Evolutionary conservation across 2,329 filamentous ascomycete genomes (phyloP).

Genomic region (Colletotrichum chrysophilum): DNA sequence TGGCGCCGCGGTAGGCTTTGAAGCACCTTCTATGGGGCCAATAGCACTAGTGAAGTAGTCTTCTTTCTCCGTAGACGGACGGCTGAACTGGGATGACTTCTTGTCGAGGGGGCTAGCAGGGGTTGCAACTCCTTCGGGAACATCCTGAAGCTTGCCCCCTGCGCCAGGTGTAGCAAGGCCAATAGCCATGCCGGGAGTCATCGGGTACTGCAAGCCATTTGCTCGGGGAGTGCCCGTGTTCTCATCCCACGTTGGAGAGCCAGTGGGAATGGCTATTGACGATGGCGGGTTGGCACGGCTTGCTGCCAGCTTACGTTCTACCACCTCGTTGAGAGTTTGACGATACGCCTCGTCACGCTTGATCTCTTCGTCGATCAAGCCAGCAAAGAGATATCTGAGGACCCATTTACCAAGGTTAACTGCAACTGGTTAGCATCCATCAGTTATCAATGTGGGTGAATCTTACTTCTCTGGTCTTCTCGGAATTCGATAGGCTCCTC

Average conservation of each 20-base stretch:
- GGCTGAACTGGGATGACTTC: slow-evolving; percentile 59
- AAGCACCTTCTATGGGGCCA: slow-evolving; percentile 49
- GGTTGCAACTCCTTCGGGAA: slow-evolving; percentile 51
- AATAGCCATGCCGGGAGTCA: slow-evolving; percentile 80
- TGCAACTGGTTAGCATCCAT: slow-evolving; percentile 36
- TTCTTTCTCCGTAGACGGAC: slow-evolving; percentile 66
- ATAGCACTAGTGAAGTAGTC: slow-evolving; percentile 81
- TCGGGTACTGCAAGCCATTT: slow-evolving; percentile 65
- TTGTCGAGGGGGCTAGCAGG: slow-evolving; percentile 58
- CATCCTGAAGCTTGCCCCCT: slow-evolving; percentile 46
- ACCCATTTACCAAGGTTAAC: slow-evolving; percentile 98
- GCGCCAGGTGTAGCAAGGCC: slow-evolving; percentile 72
- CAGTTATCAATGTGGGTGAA: background rate
- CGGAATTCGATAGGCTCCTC: slow-evolving; percentile 80
- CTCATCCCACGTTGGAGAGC: slow-evolving; percentile 40
- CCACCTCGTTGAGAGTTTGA: slow-evolving; percentile 67
- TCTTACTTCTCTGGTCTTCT: slow-evolving; percentile 90
- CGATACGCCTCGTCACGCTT: slow-evolving; percentile 78
- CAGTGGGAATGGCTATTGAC: slow-evolving; percentile 56
- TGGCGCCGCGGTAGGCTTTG: slow-evolving; percentile 53
- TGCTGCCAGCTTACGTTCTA: slow-evolving; percentile 63
- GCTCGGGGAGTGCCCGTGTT: slow-evolving; percentile 57
- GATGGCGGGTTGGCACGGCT: slow-evolving; percentile 63
- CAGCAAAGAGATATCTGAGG: slow-evolving; percentile 87
- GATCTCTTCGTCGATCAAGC: slow-evolving; percentile 89